phyloP scores from a whole-genome alignment of 352 stramenopile species.

The Pythium diclinum region DNA sequence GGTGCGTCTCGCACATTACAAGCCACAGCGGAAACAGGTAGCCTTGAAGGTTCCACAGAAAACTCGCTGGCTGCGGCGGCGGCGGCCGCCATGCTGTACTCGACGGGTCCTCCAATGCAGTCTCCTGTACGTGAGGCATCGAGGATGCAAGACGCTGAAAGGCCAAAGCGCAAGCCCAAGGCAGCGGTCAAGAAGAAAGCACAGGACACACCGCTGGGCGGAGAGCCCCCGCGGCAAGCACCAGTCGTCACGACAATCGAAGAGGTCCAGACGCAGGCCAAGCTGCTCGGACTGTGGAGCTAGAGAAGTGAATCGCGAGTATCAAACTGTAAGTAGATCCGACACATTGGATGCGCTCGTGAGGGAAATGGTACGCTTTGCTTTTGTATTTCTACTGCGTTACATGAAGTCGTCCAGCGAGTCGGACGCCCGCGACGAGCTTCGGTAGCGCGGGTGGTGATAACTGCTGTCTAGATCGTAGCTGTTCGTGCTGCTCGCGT shows the following conservation, averaged over 20 bases:
- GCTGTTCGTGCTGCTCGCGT: background rate
- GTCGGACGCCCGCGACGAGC: slow-evolving; percentile 1
- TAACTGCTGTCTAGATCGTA: background rate
- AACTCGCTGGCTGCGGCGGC: slow-evolving; percentile 12
- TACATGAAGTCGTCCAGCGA: slow-evolving; percentile 21
- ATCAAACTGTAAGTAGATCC: background rate
- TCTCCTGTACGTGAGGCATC: background rate
- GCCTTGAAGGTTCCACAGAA: background rate
- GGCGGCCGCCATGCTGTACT: slow-evolving; percentile 23
- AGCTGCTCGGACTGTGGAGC: slow-evolving; percentile 27
- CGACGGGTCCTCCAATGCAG: background rate
- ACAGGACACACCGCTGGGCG: background rate
- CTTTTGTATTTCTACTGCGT: background rate
- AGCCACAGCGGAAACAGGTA: background rate
- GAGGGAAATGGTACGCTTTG: background rate
- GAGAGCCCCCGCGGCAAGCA: background rate
- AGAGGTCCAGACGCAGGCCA: slow-evolving; percentile 25
- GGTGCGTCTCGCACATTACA: background rate
- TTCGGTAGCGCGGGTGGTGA: slow-evolving; percentile 1
- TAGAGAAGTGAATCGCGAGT: background rate
- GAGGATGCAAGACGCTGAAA: background rate
- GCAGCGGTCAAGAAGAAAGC: background rate
- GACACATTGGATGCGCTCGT: background rate
- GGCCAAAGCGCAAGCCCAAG: slow-evolving; percentile 5
- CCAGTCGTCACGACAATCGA: slow-evolving; percentile 19